phyloP scores from a whole-genome alignment of 2,329 filamentous ascomycete species.

The Pseudogymnoascus verrucosus region DNA sequence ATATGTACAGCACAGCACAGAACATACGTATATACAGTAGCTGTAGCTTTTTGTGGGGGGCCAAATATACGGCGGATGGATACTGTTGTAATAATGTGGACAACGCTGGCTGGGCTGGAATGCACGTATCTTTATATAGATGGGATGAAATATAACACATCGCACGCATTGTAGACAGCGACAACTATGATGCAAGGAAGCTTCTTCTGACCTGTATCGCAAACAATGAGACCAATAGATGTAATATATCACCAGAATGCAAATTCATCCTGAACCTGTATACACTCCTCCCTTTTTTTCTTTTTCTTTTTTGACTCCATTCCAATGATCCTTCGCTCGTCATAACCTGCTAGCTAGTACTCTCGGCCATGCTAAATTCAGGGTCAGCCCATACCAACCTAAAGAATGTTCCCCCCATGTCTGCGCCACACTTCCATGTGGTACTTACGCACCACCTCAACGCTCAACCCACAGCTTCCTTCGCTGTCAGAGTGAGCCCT shows the following conservation, averaged over 20 bases:
- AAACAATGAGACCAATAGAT: not conserved
- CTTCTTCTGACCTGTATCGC: not conserved
- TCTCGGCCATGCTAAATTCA: not conserved
- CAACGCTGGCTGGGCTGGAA: not conserved
- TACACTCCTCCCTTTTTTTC: not conserved
- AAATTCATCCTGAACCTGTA: not conserved
- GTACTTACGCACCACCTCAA: conserved; percentile 5
- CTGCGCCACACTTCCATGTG: conserved; percentile 1
- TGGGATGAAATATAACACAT: not conserved
- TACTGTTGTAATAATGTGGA: not conserved
- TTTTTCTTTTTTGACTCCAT: not conserved
- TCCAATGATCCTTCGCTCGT: not conserved
- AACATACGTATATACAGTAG: too few species aligned
- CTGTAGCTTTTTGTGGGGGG: not conserved
- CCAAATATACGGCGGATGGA: not conserved
- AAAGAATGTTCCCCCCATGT: conserved; percentile 4
- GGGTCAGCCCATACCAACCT: not conserved
- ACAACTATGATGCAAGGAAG: not conserved
- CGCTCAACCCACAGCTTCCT: conserved; percentile 1
- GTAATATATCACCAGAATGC: not conserved
- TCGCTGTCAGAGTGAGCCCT: not conserved
- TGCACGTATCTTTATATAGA: not conserved
- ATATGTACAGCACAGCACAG: not conserved
- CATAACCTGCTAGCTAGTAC: not conserved
- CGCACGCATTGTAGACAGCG: not conserved